Conservation (phyloP, 2,329 filamentous ascomycete genomes). For the Ophiocordyceps camponoti-floridani region DNA sequence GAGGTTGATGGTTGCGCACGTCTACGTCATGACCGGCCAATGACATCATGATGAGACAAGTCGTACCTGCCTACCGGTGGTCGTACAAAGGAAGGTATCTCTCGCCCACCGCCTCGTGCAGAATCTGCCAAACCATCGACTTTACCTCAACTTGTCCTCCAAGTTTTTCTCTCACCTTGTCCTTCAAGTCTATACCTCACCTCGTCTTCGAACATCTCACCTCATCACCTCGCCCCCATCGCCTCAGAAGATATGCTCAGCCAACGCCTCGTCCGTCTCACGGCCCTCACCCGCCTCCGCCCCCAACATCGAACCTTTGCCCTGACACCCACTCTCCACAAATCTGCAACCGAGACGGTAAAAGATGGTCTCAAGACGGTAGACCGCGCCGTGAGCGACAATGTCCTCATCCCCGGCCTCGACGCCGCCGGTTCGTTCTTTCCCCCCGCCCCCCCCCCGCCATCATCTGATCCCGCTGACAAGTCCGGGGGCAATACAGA, state of each 20-base stretch:
- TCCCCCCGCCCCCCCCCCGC: not conserved
- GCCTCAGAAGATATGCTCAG: not conserved
- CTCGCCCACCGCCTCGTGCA: too few relatives aligned
- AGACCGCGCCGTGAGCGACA: constrained; percentile 41
- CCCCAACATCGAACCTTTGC: not conserved
- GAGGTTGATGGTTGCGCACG: not conserved
- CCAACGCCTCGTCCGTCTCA: constrained; percentile 19
- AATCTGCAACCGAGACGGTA: constrained; percentile 32
- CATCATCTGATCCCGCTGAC: not conserved
- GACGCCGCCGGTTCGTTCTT: constrained; percentile 29
- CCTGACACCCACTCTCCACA: constrained; percentile 13
- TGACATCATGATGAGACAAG: constrained; percentile 1
- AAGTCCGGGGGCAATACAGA: not conserved
- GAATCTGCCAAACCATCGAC: too few relatives aligned
- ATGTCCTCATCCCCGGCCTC: constrained; percentile 44
- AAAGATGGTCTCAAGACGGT: constrained; percentile 43
- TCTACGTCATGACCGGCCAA: not conserved
- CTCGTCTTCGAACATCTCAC: too few relatives aligned
- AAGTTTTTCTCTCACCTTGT: too few relatives aligned
- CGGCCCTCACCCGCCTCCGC: constrained; percentile 3
- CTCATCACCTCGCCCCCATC: too few relatives aligned
- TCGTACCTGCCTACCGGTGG: too few relatives aligned
- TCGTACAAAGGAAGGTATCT: too few relatives aligned
- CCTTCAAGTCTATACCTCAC: too few relatives aligned
- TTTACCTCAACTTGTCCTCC: too few relatives aligned